Evolutionary conservation across 2,329 filamentous ascomycete genomes (phyloP).

Genomic region (Sphaerostilbella broomeana): DNA sequence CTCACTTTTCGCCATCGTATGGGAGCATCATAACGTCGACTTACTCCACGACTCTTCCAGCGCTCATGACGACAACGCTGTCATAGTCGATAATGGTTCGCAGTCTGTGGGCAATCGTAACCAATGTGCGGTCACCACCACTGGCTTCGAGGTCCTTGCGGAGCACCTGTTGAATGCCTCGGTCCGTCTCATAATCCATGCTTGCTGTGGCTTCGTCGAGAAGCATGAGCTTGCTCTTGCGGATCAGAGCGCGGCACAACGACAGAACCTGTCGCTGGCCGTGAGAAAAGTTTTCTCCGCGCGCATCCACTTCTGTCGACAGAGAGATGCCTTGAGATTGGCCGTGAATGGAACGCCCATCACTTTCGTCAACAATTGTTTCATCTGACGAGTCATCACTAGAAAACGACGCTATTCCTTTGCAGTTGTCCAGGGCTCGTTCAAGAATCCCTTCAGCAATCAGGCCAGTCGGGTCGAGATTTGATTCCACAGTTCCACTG

Average conservation of each 20-base stretch:
- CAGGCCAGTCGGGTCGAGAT: slow-evolving; percentile 59
- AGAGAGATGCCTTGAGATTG: slow-evolving; percentile 28
- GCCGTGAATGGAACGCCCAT: slow-evolving; percentile 12
- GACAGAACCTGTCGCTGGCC: slow-evolving; percentile 53
- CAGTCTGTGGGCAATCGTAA: slow-evolving; percentile 53
- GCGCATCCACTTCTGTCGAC: slow-evolving; percentile 42
- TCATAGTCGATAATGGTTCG: slow-evolving; percentile 56
- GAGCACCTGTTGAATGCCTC: slow-evolving; percentile 48
- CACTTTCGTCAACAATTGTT: slow-evolving; percentile 20
- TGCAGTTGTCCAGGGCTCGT: slow-evolving; percentile 55
- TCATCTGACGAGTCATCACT: slow-evolving; percentile 31
- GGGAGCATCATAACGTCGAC: no score
- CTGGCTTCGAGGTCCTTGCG: slow-evolving; percentile 41
- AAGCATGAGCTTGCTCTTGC: slow-evolving; percentile 48
- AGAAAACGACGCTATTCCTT: slow-evolving; percentile 49
- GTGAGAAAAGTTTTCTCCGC: slow-evolving; percentile 50
- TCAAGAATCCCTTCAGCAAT: slow-evolving; percentile 48
- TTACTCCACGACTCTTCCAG: slow-evolving; percentile 47
- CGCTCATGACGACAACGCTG: slow-evolving; percentile 50
- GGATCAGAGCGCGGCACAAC: slow-evolving; percentile 49
- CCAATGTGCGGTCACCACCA: slow-evolving; percentile 42
- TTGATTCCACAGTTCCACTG: slow-evolving; percentile 45
- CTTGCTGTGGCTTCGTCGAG: slow-evolving; percentile 54
- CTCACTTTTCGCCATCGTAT: no score
- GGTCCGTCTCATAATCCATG: slow-evolving; percentile 53